phyloP scores from a whole-genome alignment of 2,329 filamentous ascomycete genomes.

The Penicillium sp. region DNA sequence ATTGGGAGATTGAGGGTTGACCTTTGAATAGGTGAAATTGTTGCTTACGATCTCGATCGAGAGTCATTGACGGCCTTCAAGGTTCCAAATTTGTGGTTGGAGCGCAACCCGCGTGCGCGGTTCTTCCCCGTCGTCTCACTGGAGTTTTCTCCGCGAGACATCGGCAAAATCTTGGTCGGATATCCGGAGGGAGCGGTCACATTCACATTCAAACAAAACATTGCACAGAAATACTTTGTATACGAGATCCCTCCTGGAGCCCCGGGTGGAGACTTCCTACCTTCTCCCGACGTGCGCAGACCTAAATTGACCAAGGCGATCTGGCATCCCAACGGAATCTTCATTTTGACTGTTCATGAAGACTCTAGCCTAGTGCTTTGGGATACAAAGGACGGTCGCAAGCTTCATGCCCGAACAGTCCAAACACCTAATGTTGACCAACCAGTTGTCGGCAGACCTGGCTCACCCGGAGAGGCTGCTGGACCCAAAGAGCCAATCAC shows the following conservation, averaged over 20 bases:
- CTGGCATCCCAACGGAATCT: slow-evolving; percentile 94
- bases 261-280: slow-evolving; percentile 67
- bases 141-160: slow-evolving; percentile 84
- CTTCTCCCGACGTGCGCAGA: slow-evolving; percentile 61
- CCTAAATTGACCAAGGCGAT: slow-evolving; percentile 78
- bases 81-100: slow-evolving; percentile 83
- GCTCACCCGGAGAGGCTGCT: slow-evolving; percentile 51
- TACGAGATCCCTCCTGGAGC: slow-evolving; percentile 80
- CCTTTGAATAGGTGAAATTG: slow-evolving; percentile 62
- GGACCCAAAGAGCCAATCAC: slow-evolving; percentile 71
- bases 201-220: slow-evolving; percentile 93
- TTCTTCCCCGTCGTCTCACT: slow-evolving; percentile 70
- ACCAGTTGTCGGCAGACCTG: slow-evolving; percentile 51
- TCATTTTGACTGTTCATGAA: slow-evolving; percentile 81
- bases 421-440: slow-evolving; percentile 71
- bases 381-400: slow-evolving; percentile 84
- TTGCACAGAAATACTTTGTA: slow-evolving; percentile 73
- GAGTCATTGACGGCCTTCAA: slow-evolving; percentile 72
- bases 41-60: slow-evolving; percentile 91
- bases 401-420: slow-evolving; percentile 80
- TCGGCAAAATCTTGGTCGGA: slow-evolving; percentile 87
- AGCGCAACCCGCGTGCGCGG: slow-evolving; percentile 66
- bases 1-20: neutral
- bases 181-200: slow-evolving; percentile 84
- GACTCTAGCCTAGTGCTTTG: slow-evolving; percentile 91